Evolutionary conservation across 2,329 filamentous ascomycete species (phyloP).

Genomic region (Aspergillus japonicus): DNA sequence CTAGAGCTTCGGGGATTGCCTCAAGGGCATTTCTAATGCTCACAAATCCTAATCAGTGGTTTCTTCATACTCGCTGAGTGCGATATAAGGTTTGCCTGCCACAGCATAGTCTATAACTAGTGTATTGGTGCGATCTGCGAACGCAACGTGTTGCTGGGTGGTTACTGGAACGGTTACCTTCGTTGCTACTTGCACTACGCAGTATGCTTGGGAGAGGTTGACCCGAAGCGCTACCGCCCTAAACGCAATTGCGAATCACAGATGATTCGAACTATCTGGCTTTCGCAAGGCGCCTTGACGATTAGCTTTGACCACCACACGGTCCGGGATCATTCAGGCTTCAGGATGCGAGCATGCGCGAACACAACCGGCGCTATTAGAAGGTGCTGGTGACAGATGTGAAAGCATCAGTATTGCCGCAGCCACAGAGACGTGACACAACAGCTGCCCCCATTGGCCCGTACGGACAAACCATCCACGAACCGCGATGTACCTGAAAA

Average conservation of each 20-base stretch:
- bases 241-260: too few relatives aligned
- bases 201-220: neutral
- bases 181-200: neutral
- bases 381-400: neutral
- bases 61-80: neutral
- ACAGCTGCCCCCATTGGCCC: too few relatives aligned
- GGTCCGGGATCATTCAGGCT: too few relatives aligned
- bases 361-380: too few relatives aligned
- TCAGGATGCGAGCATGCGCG: too few relatives aligned
- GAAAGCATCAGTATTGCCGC: neutral
- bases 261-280: neutral
- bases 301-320: too few relatives aligned
- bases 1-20: neutral
- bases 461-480: too few relatives aligned
- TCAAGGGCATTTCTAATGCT: too few relatives aligned
- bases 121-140: neutral
- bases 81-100: neutral
- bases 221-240: too few relatives aligned
- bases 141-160: neutral
- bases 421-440: too few relatives aligned
- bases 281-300: neutral
- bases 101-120: neutral
- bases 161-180: neutral
- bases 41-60: too few relatives aligned
- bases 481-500: neutral